Evolutionary conservation across 202 grass and related monocot genomes (phyloP).

Genomic region (Cymbopogon flexuosus): DNA sequence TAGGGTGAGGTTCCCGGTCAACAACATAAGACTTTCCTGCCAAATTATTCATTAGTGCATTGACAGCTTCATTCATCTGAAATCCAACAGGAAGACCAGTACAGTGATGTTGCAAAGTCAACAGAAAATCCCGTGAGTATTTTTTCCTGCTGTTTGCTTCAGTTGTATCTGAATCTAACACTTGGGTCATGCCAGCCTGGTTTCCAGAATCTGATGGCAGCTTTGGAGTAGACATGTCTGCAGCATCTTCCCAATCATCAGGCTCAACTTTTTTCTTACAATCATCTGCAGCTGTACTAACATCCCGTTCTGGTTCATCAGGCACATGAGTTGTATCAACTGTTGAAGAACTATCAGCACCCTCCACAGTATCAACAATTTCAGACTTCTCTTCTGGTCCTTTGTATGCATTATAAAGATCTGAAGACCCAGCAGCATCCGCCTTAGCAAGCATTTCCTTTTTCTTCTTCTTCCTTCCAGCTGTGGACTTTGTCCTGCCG

Average conservation of each 20-base stretch:
- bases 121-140: slow-evolving; percentile 85
- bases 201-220: slow-evolving; percentile 34
- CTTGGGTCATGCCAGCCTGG: slow-evolving; percentile 18
- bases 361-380: slow-evolving; percentile 8
- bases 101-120: slow-evolving; percentile 53
- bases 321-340: slow-evolving; percentile 8
- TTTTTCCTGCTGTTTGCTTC: slow-evolving; percentile 50
- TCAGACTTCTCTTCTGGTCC: slow-evolving; percentile 71
- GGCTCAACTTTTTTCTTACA: slow-evolving; percentile 58
- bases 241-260: slow-evolving; percentile 97
- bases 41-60: slow-evolving; percentile 43
- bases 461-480: slow-evolving; percentile 58
- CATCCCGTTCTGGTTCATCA: slow-evolving; percentile 45
- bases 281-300: slow-evolving; percentile 43
- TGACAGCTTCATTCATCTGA: slow-evolving; percentile 45
- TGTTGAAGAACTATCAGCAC: slow-evolving; percentile 30
- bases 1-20: slow-evolving; percentile 55
- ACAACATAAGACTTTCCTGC: slow-evolving; percentile 51
- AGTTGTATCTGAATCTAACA: slow-evolving; percentile 34
- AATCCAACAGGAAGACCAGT: slow-evolving; percentile 74
- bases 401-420: slow-evolving; percentile 96
- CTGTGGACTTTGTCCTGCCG: slow-evolving; percentile 29
- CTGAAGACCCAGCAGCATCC: slow-evolving; percentile 82
- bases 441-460: slow-evolving; percentile 95
- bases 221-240: slow-evolving; percentile 75